Evolutionary conservation across 148 eudicot species (phyloP), one percentile per base, ranked within the genome.

Genomic region (Simmondsia chinensis): DNA sequence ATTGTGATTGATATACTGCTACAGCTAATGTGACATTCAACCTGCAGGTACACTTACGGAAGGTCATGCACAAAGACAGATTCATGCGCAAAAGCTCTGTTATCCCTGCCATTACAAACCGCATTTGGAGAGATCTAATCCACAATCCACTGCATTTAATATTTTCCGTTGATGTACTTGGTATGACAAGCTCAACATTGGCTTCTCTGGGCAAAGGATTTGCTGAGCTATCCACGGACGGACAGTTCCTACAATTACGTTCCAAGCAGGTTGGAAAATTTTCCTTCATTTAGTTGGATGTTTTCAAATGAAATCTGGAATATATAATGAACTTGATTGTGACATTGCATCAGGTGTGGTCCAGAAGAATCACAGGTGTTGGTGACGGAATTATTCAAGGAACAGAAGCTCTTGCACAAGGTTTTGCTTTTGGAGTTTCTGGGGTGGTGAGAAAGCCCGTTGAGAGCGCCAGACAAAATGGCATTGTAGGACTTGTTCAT

Each of bases 341-440:
- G 28, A 31, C 19, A 4, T 36, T 37, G 3, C 7, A 18, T 58
- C 71, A 91, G 99, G 94, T 82, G 29, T 77, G 84, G 83, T 93
- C 99, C 24, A 76, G 99, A 65, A 82, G 74, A 64, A 73, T 93
- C 30, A 86, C 96, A 9, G 81, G 95, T 59, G 94, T 93, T 46
- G 96, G 99, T 34, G 99, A 93, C 71, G 99, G 99, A 56, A 25
- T 93, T 50, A 71, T 59, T 14, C 96, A 93, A 74, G 99, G 99
- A 71, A 93, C 99, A 25, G 99, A 93, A 71, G 99, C 99, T 62
- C 79, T 93, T 50, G 99, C 99, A 24, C 99, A 93, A 71, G 99
- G 99, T 56, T 42, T 93, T 73, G 99, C 91, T 58, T 93, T 93
- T 73, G 99, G 99, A 18, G 79, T 93, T 26, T 74, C 99, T 33